These are phyloP conservation scores for Camelina hispida DNA, from an alignment of 345 rosid genomes.

Conservation along the genomic window DNA sequence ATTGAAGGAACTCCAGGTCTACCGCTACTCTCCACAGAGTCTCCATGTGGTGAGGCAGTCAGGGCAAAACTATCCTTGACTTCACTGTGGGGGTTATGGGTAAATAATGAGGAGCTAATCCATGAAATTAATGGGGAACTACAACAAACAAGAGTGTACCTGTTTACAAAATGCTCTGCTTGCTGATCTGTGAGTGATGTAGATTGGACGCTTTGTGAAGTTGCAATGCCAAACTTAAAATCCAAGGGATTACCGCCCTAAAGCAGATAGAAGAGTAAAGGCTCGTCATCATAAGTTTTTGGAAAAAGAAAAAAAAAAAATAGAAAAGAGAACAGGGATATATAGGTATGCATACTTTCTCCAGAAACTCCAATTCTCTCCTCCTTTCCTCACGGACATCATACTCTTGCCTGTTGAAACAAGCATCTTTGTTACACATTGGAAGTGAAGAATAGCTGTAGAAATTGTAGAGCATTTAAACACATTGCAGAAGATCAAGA, in stretches of 20 bases:
- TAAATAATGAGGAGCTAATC: slow-evolving; percentile 36
- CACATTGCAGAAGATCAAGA: slow-evolving; percentile 17
- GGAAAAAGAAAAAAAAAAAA: slow-evolving; percentile 14
- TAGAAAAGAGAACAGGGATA: slow-evolving; percentile 26
- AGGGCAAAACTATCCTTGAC: slow-evolving; percentile 93
- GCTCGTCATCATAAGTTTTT: slow-evolving; percentile 25
- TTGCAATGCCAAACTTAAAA: slow-evolving; percentile 77
- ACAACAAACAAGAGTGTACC: slow-evolving; percentile 57
- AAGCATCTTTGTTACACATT: slow-evolving; percentile 30
- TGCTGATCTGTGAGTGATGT: slow-evolving; percentile 87
- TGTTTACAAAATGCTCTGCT: slow-evolving; percentile 74
- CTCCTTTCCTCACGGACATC: slow-evolving; percentile 97
- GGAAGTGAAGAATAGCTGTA: slow-evolving; percentile 7
- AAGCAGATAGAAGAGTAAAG: slow-evolving; percentile 36
- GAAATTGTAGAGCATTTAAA: slow-evolving; percentile 3
- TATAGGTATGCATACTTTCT: slow-evolving; percentile 72
- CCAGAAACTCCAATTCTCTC: slow-evolving; percentile 93
- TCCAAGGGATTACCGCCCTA: slow-evolving; percentile 99
- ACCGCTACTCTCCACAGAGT: slow-evolving; percentile 97
- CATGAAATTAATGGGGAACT: slow-evolving; percentile 27
- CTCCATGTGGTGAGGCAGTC: slow-evolving; percentile 94
- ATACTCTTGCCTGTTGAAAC: slow-evolving; percentile 86
- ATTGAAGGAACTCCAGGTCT: slow-evolving; percentile 71
- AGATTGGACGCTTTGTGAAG: slow-evolving; percentile 91
- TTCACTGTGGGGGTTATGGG: slow-evolving; percentile 64